Evolutionary conservation across 2,329 filamentous ascomycete species (phyloP), one percentile per base, ranked within the genome.

Genomic region (Malbranchea cinnamomea): DNA sequence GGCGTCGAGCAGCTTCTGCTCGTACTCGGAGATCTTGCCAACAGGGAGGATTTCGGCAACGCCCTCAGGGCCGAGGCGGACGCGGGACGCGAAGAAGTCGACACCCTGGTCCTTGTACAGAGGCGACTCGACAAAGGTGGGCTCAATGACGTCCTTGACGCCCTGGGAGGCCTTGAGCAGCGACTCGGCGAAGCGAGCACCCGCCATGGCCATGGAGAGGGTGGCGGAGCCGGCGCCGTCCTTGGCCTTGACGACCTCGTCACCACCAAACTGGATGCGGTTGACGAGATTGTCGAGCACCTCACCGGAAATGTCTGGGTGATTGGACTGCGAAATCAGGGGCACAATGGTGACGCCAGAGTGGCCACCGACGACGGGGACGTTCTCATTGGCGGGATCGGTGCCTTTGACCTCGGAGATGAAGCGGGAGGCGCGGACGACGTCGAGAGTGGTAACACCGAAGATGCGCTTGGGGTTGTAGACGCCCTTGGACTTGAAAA

Each of bases 381-480:
- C 85, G 61, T 82, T 79, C 78, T 94, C 85, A 58, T 80, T 74
- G 54, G 75, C 74, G 49, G 89, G 89, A 70, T 95, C 78, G 62
- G 78, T 83, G 54, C 60, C 65, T 76, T 92, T 87, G 65, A 92
- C 63, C 72, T 94, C 76, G 51, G 80, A 84, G 65, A 95, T 89
- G 75, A 98, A 98, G 66, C 85, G 83, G 54, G 78, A 85, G 53
- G 89, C 87, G 57, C 89, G 89, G 62, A 98, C 89, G 43, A 95
- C 85, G 53, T 98, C 89, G 53, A 98, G 84, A 53, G 89, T 95
- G 65, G 89, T 98, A 56, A 98, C 89, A 70, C 89, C 89, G 66
- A 98, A 98, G 49, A 98, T 82, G 54, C 81, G 82, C 78, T 91
- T 91, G 62, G 89, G 85, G 76, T 98, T 87, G 78, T 94, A 98